Conservation (phyloP, 148 eudicot species). For the Talinum fruticosum region DNA sequence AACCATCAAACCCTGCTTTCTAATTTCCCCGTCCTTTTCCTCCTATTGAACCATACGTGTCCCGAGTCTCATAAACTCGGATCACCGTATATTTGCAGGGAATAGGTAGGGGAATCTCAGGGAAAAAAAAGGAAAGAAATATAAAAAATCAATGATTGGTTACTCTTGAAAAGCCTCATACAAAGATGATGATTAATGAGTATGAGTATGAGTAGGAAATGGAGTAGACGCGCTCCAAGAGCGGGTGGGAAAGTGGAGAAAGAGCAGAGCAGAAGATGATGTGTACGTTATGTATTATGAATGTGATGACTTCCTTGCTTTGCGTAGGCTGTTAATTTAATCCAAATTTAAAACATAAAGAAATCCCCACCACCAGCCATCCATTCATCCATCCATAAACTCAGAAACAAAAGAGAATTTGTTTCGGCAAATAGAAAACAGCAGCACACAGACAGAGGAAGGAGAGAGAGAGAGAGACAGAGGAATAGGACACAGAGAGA, state of each 20-base stretch:
- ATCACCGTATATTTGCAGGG: too few species aligned
- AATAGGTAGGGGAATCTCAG: too few species aligned
- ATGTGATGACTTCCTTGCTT: neutral
- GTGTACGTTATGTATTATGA: neutral
- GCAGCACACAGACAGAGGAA: neutral
- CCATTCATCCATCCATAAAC: neutral
- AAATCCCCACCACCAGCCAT: neutral
- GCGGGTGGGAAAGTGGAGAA: neutral
- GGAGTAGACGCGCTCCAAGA: neutral
- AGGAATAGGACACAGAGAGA: neutral
- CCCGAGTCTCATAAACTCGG: too few species aligned
- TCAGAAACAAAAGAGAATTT: neutral
- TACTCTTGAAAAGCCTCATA: neutral
- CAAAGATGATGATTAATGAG: neutral
- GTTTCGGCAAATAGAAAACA: neutral
- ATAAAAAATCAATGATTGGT: neutral
- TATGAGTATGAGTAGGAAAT: neutral
- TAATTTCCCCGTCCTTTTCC: too few species aligned
- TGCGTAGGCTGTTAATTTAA: neutral
- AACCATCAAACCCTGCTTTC: too few species aligned
- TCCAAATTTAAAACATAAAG: neutral
- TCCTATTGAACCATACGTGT: too few species aligned
- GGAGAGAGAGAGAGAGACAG: neutral
- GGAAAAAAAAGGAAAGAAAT: too few species aligned
- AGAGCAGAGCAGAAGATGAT: neutral